Conservation (phyloP, 2,329 filamentous ascomycete genomes). For the Neonectria magnoliae region DNA sequence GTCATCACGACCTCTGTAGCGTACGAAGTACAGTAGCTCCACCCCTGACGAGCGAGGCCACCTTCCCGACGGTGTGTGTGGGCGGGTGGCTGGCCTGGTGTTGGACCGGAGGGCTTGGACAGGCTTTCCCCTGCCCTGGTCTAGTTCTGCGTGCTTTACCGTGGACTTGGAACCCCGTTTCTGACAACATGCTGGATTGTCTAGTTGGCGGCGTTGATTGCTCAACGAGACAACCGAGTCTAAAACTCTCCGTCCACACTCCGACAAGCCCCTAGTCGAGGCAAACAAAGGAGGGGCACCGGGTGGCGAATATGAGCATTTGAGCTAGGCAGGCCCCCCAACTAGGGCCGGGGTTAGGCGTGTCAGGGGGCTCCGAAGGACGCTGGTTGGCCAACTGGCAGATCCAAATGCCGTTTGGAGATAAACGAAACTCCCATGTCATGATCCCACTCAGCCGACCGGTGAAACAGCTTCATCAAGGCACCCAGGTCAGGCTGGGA, state of each 20-base stretch:
- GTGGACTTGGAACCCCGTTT: conserved; percentile 1
- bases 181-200: conserved; percentile 7
- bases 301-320: conserved; percentile 29
- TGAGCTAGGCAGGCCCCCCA: conserved; percentile 20
- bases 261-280: conserved; percentile 17
- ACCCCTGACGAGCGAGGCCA: conserved; percentile 28
- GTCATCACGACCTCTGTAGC: conserved; percentile 30
- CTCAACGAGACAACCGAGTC: conserved; percentile 6
- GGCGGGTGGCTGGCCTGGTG: conserved; percentile 25
- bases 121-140: conserved; percentile 3
- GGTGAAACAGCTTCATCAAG: neutral
- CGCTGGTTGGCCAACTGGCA: conserved; percentile 36
- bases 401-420: conserved; percentile 37
- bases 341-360: conserved; percentile 28
- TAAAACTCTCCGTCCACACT: conserved; percentile 7
- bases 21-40: conserved; percentile 13
- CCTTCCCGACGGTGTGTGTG: conserved; percentile 32
- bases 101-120: conserved; percentile 8
- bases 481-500: neutral
- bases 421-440: conserved; percentile 25
- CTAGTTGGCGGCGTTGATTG: neutral
- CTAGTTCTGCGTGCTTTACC: conserved; percentile 8
- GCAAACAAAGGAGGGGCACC: conserved; percentile 23
- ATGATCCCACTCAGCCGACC: conserved; percentile 5
- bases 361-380: conserved; percentile 24